phyloP scores from a whole-genome alignment of 2,329 filamentous ascomycete genomes.

The Ceratocystis smalleyi region DNA sequence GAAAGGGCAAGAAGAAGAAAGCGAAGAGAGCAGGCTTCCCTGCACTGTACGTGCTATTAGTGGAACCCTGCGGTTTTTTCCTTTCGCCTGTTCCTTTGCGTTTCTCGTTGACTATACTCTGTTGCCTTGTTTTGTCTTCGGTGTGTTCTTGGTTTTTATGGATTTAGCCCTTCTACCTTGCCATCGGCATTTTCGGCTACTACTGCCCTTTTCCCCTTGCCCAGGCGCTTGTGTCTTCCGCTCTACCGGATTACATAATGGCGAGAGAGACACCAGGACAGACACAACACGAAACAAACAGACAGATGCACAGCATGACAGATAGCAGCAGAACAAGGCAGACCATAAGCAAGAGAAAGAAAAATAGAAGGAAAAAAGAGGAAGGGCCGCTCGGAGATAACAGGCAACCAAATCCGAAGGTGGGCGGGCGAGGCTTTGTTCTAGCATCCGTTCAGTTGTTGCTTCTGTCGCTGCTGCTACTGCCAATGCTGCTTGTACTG shows the following conservation, averaged over 20 bases:
- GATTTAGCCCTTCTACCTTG: slow-evolving; percentile 7
- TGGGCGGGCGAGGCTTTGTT: neutral
- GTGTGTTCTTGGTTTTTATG: neutral
- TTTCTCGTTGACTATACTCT: too few species aligned
- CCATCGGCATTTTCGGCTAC: slow-evolving; percentile 17
- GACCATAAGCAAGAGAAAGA: neutral
- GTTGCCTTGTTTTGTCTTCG: neutral
- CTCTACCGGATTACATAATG: slow-evolving; percentile 16
- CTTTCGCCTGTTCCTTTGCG: neutral
- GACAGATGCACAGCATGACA: neutral
- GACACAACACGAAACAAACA: neutral
- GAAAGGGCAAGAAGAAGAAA: neutral
- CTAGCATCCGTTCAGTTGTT: neutral
- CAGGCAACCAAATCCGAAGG: neutral
- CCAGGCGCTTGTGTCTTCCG: slow-evolving; percentile 12
- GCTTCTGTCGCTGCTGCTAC: neutral
- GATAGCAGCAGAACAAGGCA: neutral
- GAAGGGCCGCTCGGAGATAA: neutral
- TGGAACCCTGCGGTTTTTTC: neutral
- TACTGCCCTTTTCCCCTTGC: slow-evolving; percentile 9
- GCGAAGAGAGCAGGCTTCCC: neutral
- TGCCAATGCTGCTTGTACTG: neutral
- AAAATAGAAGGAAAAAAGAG: neutral
- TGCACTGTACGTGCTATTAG: neutral
- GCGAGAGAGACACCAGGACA: neutral